Conservation (phyloP, 2,329 filamentous ascomycete species). For the Aspergillus melleus region DNA sequence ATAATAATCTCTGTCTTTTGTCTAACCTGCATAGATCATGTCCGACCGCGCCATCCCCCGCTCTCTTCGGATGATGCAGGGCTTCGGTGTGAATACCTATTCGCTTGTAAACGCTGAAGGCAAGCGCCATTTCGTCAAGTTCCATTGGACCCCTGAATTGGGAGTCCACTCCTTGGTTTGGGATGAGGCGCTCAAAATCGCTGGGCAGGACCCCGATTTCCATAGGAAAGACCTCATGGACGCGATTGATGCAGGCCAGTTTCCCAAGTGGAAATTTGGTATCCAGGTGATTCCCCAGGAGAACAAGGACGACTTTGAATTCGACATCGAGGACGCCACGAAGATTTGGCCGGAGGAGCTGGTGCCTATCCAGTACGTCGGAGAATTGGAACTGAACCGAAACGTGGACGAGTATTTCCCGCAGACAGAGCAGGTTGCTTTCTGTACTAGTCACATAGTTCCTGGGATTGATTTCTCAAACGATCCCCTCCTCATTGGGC, state of each 20-base stretch:
- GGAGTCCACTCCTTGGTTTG: constrained; percentile 37
- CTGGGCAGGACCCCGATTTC: constrained; percentile 76
- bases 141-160: constrained; percentile 34
- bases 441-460: constrained; percentile 77
- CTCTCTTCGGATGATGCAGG: constrained; percentile 39
- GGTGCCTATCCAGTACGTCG: constrained; percentile 74
- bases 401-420: constrained; percentile 81
- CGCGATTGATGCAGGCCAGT: constrained; percentile 70
- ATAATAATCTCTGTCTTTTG: background rate
- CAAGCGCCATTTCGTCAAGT: constrained; percentile 38
- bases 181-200: constrained; percentile 75
- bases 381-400: constrained; percentile 74
- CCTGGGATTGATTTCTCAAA: constrained; percentile 76
- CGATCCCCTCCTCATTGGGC: constrained; percentile 71
- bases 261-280: constrained; percentile 77
- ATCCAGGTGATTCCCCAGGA: constrained; percentile 75
- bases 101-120: constrained; percentile 34
- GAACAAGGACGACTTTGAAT: constrained; percentile 75
- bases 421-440: constrained; percentile 79
- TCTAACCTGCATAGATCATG: constrained; percentile 28
- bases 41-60: constrained; percentile 38
- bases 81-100: constrained; percentile 39
- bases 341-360: constrained; percentile 83
- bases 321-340: constrained; percentile 81
- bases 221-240: constrained; percentile 75